Conservation (phyloP, 768 basidiomycete genomes). For the Leccinum pellstonianum region DNA sequence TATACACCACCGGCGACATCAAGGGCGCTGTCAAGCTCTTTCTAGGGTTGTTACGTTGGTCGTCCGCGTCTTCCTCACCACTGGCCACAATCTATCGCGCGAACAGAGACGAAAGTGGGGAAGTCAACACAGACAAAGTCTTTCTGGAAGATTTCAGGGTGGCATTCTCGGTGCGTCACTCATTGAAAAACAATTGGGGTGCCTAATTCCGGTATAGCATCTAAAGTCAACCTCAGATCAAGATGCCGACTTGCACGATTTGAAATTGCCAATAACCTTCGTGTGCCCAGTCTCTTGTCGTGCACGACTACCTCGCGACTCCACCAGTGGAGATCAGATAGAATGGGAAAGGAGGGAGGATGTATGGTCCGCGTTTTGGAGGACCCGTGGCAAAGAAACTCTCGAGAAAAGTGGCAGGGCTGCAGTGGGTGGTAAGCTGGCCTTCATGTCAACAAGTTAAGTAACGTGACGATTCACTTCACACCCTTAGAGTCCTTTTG, state of each 20-base stretch:
- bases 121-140: conserved; percentile 56
- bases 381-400: conserved; percentile 48
- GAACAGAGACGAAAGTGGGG: conserved; percentile 29
- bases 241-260: conserved; percentile 39
- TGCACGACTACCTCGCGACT: conserved; percentile 56
- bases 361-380: conserved; percentile 63
- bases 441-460: background rate
- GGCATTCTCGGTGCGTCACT: conserved; percentile 68
- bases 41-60: conserved; percentile 62
- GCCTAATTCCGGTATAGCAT: conserved; percentile 51
- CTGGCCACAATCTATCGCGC: conserved; percentile 15
- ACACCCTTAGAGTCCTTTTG: conserved; percentile 63
- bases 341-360: conserved; percentile 68
- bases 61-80: conserved; percentile 24
- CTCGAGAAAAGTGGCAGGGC: conserved; percentile 59
- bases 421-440: conserved; percentile 55
- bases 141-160: conserved; percentile 87
- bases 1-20: conserved; percentile 89
- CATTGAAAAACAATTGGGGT: background rate
- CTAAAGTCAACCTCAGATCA: conserved; percentile 57
- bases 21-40: conserved; percentile 77
- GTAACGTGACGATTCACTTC: background rate
- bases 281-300: conserved; percentile 57
- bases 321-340: conserved; percentile 39
- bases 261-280: conserved; percentile 67